These are phyloP conservation scores for Tribonema minus DNA, from an alignment of 108 stramenopile species.

Conservation along the genomic window DNA sequence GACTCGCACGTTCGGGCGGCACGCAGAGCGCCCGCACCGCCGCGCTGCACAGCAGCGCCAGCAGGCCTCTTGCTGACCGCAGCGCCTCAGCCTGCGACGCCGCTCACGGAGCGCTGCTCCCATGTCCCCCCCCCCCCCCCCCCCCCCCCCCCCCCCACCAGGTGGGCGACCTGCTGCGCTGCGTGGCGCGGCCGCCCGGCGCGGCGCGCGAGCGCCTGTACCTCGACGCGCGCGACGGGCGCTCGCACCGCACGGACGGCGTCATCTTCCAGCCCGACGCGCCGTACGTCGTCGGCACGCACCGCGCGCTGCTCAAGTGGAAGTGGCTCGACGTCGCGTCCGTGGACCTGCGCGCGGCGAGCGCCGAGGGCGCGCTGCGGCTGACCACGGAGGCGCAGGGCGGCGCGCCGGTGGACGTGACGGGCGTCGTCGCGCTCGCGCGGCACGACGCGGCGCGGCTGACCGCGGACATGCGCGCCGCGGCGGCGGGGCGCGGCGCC, in stretches of 20 bases:
- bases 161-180: not conserved
- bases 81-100: no score
- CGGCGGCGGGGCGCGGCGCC: not conserved
- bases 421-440: conserved; percentile 6
- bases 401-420: conserved; percentile 31
- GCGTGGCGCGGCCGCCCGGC: not conserved
- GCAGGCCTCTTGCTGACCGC: no score
- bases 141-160: no score
- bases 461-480: conserved; percentile 17
- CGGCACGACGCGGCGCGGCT: conserved; percentile 22
- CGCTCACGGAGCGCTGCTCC: no score
- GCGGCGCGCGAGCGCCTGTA: conserved; percentile 31
- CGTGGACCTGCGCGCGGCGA: conserved; percentile 68
- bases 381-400: conserved; percentile 15
- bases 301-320: conserved; percentile 84
- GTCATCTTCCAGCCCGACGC: conserved; percentile 85
- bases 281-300: conserved; percentile 81
- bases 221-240: conserved; percentile 11
- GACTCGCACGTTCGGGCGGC: no score
- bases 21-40: no score
- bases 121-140: no score
- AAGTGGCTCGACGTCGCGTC: conserved; percentile 93
- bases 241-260: conserved; percentile 87
- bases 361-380: not conserved
- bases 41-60: no score